A percentile compares a stretch with the other conserved stretches of the same genome.
Conservation (phyloP, 2,329 filamentous ascomycete species). For the Myriangium duriaei region DNA sequence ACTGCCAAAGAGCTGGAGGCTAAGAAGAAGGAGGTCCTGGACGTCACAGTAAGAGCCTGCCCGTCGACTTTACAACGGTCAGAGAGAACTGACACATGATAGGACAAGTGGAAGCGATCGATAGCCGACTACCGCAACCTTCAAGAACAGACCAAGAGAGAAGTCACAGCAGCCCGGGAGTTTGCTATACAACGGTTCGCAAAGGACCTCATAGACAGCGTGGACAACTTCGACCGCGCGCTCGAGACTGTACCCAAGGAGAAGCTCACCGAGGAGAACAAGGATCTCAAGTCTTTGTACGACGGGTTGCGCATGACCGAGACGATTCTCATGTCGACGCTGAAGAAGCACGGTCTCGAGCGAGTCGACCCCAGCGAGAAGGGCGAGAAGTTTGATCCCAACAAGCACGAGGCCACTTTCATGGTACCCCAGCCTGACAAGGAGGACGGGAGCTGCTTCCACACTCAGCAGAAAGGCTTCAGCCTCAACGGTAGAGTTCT, state of each 20-base stretch:
- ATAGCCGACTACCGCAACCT: constrained; percentile 97
- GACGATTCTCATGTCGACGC: constrained; percentile 68
- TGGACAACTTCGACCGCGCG: constrained; percentile 95
- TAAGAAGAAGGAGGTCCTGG: constrained; percentile 59
- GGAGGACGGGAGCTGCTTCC: constrained; percentile 82
- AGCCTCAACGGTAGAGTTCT: constrained; percentile 80
- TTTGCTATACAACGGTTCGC: constrained; percentile 93
- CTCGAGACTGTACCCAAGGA: constrained; percentile 65
- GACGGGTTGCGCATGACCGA: constrained; percentile 95
- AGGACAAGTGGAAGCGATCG: constrained; percentile 92
- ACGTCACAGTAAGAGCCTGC: constrained; percentile 64
- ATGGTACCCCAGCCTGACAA: constrained; percentile 79
- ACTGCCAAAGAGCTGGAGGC: constrained; percentile 56
- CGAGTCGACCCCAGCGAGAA: constrained; percentile 62
- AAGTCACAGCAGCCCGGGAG: constrained; percentile 74
- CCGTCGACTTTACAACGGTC: constrained; percentile 6
- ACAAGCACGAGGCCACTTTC: constrained; percentile 92
- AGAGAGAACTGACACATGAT: too few relatives aligned
- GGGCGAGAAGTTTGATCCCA: constrained; percentile 85
- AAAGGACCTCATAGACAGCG: constrained; percentile 83
- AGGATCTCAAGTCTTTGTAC: constrained; percentile 70
- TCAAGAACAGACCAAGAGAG: constrained; percentile 84
- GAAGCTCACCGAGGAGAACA: constrained; percentile 51
- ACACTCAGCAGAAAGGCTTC: constrained; percentile 92
- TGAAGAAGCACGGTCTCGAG: constrained; percentile 90